Percentiles rank a stretch among this genome's conserved stretches.
Conservation (phyloP, 441 rosid genomes). For the Jatropha multifida region DNA sequence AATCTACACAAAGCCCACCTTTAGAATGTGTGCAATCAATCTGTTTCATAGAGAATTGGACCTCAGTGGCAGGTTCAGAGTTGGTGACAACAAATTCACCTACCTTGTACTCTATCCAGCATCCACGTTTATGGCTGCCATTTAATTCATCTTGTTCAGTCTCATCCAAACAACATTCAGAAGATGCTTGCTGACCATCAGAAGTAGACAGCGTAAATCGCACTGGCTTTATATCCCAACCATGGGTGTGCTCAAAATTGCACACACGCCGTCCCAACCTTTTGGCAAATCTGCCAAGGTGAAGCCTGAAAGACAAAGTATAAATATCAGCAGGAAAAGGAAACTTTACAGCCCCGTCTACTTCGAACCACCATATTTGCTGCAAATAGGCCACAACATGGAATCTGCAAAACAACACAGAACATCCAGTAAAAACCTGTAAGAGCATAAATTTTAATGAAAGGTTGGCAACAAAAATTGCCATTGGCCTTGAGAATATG, state of each 20-base stretch:
- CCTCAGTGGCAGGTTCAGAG: constrained; percentile 55
- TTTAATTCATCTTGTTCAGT: constrained; percentile 41
- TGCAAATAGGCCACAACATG: constrained; percentile 75
- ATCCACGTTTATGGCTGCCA: constrained; percentile 73
- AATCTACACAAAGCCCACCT: constrained; percentile 87
- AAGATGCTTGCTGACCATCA: constrained; percentile 69
- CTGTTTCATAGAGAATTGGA: constrained; percentile 81
- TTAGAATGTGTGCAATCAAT: constrained; percentile 86
- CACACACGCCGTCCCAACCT: constrained; percentile 73
- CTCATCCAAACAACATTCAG: constrained; percentile 57
- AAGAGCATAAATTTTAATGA: neutral
- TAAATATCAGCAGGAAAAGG: constrained; percentile 35
- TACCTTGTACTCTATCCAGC: constrained; percentile 74
- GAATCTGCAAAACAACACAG: constrained; percentile 54
- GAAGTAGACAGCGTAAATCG: constrained; percentile 61
- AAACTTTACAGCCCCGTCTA: constrained; percentile 55
- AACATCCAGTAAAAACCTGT: constrained; percentile 14
- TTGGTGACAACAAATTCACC: constrained; percentile 66
- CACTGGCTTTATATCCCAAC: constrained; percentile 82
- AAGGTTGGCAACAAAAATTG: neutral
- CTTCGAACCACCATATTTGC: constrained; percentile 98
- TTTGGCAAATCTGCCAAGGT: constrained; percentile 68
- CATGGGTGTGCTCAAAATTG: constrained; percentile 76
- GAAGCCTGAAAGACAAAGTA: constrained; percentile 68
- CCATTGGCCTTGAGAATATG: neutral